Evolutionary conservation across 352 stramenopile species (phyloP), one percentile per base, ranked within the genome.

Genomic region (Globisporangium paroecandrum): DNA sequence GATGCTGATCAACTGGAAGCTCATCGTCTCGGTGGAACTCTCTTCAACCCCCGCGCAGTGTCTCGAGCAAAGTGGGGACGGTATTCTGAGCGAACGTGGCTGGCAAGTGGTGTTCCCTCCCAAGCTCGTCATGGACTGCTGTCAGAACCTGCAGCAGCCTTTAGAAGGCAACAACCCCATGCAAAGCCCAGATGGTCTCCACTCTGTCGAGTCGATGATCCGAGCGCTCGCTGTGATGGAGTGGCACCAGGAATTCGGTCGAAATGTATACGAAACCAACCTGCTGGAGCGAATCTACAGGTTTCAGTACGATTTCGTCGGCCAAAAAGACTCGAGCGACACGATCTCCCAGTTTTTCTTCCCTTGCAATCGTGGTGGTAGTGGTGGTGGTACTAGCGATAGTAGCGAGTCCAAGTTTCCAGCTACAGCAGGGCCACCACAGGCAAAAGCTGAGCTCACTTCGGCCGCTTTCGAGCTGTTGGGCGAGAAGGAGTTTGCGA

Each of bases 271-370:
- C 68, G 78, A 86, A 49, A 64, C 75, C 4, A 63, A 68, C 8
- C 55, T 85, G 38, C 71, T 89, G 0, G 78, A 87, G 20, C 65
- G 69, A 2, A 65, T 89, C 1, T 75, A 81, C 55, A 18, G 64
- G 1, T 85, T 86, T 55, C 78, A 89, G 51, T 72, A 75, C 49
- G 57, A 62, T 15, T 87, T 89, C 49, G 75, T 74, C 2, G 27
- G 34, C 34, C 34, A 79, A 51, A 46, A 77, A 2, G 62, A 75
- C 12, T 57, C 68, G 8, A 62, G 54, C 27, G 68, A 83, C 20
- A 69, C 72, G 54, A 60, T 67, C 1, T 60, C 65, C n/a, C 63
- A 69, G 25, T 68, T 70, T 10, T 83, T 81, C 63, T 82, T 80
- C 36, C 10, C 36, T 43, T 43, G 36, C 20, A 29, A 25, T 0